Evolutionary conservation across 2,329 filamentous ascomycete genomes (phyloP).

Genomic region (Botrytis sinoallii): DNA sequence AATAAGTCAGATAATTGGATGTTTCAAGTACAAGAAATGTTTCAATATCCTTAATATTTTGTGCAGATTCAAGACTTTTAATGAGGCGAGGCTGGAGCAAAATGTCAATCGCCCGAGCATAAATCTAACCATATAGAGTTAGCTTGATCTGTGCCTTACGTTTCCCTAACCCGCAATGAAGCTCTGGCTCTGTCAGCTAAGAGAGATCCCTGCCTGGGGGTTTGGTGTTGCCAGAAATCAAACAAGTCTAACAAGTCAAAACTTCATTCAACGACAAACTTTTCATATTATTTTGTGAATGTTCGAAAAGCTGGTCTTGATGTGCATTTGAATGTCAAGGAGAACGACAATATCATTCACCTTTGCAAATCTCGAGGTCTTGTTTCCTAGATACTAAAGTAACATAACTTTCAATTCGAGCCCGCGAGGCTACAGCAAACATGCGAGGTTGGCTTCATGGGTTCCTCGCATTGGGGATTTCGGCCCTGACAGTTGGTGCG

Average conservation of each 20-base stretch:
- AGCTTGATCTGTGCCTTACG: slow-evolving; percentile 16
- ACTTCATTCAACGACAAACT: neutral
- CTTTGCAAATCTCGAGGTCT: slow-evolving; percentile 11
- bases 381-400: neutral
- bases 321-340: neutral
- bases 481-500: slow-evolving; percentile 51
- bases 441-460: slow-evolving; percentile 56
- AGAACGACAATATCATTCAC: neutral
- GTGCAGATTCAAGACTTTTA: slow-evolving; percentile 7
- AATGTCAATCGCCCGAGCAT: slow-evolving; percentile 1
- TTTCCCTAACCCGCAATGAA: slow-evolving; percentile 15
- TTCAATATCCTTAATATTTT: neutral
- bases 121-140: neutral
- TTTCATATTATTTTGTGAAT: neutral
- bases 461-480: slow-evolving; percentile 52
- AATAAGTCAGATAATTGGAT: neutral
- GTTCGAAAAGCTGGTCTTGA: neutral
- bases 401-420: slow-evolving; percentile 1
- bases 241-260: neutral
- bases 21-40: slow-evolving; percentile 17
- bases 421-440: slow-evolving; percentile 36
- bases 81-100: slow-evolving; percentile 13
- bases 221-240: slow-evolving; percentile 11
- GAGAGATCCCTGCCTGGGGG: neutral
- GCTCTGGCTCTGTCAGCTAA: neutral